Evolutionary conservation across 208 protist species (phyloP), one percentile per base, ranked within the genome.

Genomic region (Leishmania major): DNA sequence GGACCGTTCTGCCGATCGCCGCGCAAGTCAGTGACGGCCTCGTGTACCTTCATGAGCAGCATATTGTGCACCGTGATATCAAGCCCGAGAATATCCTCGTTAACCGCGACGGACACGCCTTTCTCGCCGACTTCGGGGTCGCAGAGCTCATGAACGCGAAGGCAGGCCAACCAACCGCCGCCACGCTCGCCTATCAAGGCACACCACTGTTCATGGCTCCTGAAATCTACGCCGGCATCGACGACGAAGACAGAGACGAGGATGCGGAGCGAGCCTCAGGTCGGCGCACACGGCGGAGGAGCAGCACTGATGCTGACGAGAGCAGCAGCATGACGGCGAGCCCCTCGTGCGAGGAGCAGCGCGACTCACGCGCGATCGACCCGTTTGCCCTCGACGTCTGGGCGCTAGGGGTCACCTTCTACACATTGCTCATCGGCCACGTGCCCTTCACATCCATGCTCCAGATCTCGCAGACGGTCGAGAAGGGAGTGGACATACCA

Each of bases 21-120:
- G 78, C 85, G 47, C 91, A 98, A 78, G 78, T 96, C 28, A 79
- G 93, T 35, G 86, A 87, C 28, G 94, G 94, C 1, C 83, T 98
- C 5, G 77, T 88, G 64, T 88, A 87, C 64, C 88, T 98, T 43
- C 95, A 98, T 78, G 77, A 80, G 47, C 80, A 90, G 51, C 90
- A 91, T 78, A 87, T 98, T n/a, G 92, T 96, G 5, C 95, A 98
- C 75, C 90, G 93, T 35, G 95, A 98, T 77, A 96, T 98, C 77
- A 98, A 98, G 80, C 93, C 92, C 17, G 94, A 98, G 28, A 97
- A 96, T 82, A 87, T 98, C 59, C 84, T 98, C 49, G 70, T 98
- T 6, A 88, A 87, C 81, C 86, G 86, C 67, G 80, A 88, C 37
- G 84, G 86, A 6, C 84, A 84, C 35, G 83, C 94, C 43, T 93